phyloP scores from a whole-genome alignment of 106 monocot species.

The Apostasia shenzhenica region DNA sequence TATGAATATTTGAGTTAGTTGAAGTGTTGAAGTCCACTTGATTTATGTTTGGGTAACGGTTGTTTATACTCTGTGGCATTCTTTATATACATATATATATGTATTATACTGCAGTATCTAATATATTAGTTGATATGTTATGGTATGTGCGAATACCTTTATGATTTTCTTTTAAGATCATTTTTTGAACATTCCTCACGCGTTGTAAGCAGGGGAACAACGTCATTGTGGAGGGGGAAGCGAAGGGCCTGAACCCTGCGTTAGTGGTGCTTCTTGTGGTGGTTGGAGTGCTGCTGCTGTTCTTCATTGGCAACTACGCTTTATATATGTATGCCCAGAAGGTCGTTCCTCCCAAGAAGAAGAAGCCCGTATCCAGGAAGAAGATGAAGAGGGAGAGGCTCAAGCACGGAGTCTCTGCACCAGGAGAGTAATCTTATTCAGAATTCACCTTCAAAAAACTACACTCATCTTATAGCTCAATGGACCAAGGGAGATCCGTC shows the following conservation, averaged over 20 bases:
- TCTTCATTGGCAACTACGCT: conserved; percentile 10
- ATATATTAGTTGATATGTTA: too few relatives aligned
- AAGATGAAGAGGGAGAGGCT: conserved; percentile 17
- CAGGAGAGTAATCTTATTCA: conserved; percentile 1
- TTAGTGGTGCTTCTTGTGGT: conserved; percentile 4
- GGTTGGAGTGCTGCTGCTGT: background rate
- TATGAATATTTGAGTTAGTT: too few relatives aligned
- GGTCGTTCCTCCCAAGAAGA: conserved; percentile 6
- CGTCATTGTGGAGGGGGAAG: background rate
- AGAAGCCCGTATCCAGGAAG: conserved; percentile 18
- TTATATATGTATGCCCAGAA: conserved; percentile 12
- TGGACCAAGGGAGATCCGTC: too few relatives aligned
- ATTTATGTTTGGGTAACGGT: too few relatives aligned
- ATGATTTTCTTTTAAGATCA: too few relatives aligned
- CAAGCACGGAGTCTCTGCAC: conserved; percentile 12
- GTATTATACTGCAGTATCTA: too few relatives aligned
- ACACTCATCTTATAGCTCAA: too few relatives aligned
- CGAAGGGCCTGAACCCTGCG: conserved; percentile 9
- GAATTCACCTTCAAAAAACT: too few relatives aligned
- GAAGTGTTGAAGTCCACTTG: too few relatives aligned
- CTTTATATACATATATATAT: too few relatives aligned
- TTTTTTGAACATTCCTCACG: background rate
- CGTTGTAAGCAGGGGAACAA: conserved; percentile 9
- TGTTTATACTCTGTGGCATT: too few relatives aligned
- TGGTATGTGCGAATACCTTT: too few relatives aligned